These are phyloP conservation scores for Aspergillus caelatus DNA, from an alignment of 2,329 filamentous ascomycete genomes.

Conservation along the genomic window DNA sequence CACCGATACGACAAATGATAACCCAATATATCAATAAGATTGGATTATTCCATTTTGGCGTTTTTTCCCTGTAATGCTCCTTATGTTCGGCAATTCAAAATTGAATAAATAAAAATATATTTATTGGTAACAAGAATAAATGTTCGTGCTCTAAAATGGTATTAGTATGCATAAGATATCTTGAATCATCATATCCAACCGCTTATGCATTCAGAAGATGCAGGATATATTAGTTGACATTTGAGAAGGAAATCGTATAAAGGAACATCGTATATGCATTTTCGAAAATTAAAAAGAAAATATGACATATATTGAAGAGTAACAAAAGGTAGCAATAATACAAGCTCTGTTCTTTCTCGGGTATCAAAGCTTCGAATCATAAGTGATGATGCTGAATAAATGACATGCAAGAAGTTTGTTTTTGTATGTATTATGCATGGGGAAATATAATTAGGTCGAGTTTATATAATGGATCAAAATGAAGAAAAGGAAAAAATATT, in stretches of 20 bases:
- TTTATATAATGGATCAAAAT: not conserved
- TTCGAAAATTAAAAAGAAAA: not conserved
- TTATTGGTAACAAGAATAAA: not conserved
- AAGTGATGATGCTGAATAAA: not conserved
- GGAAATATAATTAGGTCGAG: not conserved
- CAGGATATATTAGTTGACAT: not conserved
- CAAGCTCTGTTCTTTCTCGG: constrained; percentile 6
- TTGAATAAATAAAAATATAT: not conserved
- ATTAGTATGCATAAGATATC: not conserved
- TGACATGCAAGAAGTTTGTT: not conserved
- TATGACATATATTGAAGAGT: not conserved
- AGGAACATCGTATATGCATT: not conserved
- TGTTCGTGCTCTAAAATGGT: not conserved
- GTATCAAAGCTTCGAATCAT: constrained; percentile 9
- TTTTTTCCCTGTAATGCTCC: not conserved
- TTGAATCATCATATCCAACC: not conserved
- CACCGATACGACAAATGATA: constrained; percentile 35
- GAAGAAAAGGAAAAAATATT: not conserved
- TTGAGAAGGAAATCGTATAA: not conserved
- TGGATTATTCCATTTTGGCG: not conserved
- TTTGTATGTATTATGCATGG: not conserved
- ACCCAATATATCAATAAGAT: constrained; percentile 19
- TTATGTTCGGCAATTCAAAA: no score
- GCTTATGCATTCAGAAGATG: not conserved
- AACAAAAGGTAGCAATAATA: not conserved